These are phyloP conservation scores for Hypoxylon intermedium DNA, from an alignment of 495 filamentous ascomycete species.

Conservation along the genomic window DNA sequence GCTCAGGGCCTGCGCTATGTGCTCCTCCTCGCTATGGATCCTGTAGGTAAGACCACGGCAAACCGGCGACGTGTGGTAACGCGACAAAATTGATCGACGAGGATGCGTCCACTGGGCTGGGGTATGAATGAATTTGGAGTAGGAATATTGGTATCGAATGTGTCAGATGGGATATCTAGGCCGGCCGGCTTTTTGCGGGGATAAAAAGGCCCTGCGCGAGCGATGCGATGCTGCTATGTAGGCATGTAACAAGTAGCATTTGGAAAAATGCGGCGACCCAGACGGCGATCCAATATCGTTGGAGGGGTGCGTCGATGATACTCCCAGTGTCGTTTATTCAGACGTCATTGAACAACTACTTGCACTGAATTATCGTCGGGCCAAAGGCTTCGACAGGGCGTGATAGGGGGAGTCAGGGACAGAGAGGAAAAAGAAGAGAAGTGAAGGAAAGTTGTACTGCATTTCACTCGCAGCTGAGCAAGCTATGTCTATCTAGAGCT, in stretches of 20 bases:
- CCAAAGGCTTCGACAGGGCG: not conserved
- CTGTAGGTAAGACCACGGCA: slow-evolving; percentile 25
- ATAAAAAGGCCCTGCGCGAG: slow-evolving; percentile 29
- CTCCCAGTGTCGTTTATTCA: slow-evolving; percentile 31
- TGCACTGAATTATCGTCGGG: not conserved
- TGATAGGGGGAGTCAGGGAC: not conserved
- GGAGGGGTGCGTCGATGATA: slow-evolving; percentile 21
- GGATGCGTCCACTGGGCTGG: slow-evolving; percentile 19
- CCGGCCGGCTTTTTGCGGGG: slow-evolving; percentile 33
- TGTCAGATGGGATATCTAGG: slow-evolving; percentile 34
- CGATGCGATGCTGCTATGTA: slow-evolving; percentile 15
- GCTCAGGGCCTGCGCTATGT: slow-evolving; percentile 11
- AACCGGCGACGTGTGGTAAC: slow-evolving; percentile 23
- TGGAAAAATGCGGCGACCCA: slow-evolving; percentile 35
- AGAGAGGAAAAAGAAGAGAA: not conserved
- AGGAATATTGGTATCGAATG: slow-evolving; percentile 22
- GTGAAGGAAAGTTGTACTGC: not conserved
- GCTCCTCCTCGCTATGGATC: not conserved
- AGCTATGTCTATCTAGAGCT: not conserved
- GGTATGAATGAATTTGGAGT: slow-evolving; percentile 28
- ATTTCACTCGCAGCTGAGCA: not conserved
- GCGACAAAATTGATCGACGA: slow-evolving; percentile 28
- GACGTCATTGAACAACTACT: slow-evolving; percentile 20
- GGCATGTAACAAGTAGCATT: slow-evolving; percentile 28
- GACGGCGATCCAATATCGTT: slow-evolving; percentile 32